A percentile compares a stretch with the other conserved stretches of the same genome.
Evolutionary conservation across 208 protist species (phyloP).

Genomic region (Crithidia fasciculata): DNA sequence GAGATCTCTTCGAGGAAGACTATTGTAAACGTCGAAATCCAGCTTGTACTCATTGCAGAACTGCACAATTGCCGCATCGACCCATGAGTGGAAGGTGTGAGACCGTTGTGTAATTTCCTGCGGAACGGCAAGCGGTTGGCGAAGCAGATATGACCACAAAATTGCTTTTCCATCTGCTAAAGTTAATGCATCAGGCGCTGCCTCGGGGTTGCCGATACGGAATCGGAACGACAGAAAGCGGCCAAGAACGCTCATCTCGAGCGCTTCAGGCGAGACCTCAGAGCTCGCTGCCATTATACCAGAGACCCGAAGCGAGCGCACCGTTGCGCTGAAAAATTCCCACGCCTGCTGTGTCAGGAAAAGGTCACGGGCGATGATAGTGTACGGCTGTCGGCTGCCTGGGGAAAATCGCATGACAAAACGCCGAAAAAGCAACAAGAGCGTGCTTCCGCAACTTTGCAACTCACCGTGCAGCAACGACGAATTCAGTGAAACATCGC

Average conservation of each 20-base stretch:
- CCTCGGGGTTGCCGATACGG: conserved; percentile 30
- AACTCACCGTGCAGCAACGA: conserved; percentile 1
- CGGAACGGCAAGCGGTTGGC: conserved; percentile 39
- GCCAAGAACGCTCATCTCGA: conserved; percentile 65
- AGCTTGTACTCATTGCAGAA: conserved; percentile 58
- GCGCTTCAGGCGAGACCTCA: conserved; percentile 14
- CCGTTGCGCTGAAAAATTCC: conserved; percentile 40
- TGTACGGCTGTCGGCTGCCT: conserved; percentile 54
- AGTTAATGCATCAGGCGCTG: conserved; percentile 32
- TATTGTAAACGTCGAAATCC: conserved; percentile 35
- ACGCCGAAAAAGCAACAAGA: conserved; percentile 72
- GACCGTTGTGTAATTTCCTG: conserved; percentile 34
- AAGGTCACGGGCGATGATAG: conserved; percentile 36
- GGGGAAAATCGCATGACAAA: conserved; percentile 57
- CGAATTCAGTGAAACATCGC: conserved; percentile 6
- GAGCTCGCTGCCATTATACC: conserved; percentile 35
- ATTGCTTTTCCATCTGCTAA: conserved; percentile 70
- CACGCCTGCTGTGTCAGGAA: conserved; percentile 50
- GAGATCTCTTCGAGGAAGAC: conserved; percentile 25
- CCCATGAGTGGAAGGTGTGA: conserved; percentile 55
- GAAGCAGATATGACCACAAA: conserved; percentile 74
- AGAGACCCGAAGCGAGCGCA: conserved; percentile 38
- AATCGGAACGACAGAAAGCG: conserved; percentile 69
- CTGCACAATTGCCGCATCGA: conserved; percentile 34
- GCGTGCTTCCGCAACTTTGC: conserved; percentile 27